Conservation (phyloP, 23 red algal genomes). For the Porphyridium purpureum region DNA sequence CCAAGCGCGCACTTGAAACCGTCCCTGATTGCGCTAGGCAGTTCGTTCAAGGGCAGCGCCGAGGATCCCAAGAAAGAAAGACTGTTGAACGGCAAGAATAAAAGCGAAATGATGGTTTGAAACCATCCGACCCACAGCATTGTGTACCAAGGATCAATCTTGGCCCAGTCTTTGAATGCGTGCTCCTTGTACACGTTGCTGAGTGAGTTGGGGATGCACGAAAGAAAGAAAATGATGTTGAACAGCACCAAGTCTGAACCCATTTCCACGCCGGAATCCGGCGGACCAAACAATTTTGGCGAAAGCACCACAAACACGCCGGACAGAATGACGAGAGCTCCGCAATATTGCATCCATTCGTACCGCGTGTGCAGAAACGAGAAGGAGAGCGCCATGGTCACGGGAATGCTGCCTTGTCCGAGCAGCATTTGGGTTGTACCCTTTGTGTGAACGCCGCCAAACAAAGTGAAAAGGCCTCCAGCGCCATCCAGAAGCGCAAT, state of each 20-base stretch:
- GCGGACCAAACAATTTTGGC: neutral
- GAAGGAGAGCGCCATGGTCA: constrained; percentile 4
- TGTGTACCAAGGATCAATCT: neutral
- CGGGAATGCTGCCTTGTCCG: constrained; percentile 5
- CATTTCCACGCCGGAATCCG: neutral
- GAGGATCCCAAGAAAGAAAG: constrained; percentile 1
- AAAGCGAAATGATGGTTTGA: constrained; percentile 2
- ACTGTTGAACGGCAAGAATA: constrained; percentile 3
- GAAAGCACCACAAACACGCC: constrained; percentile 7
- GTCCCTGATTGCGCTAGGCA: neutral
- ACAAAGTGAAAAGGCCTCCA: constrained; percentile 3
- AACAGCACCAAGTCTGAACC: constrained; percentile 6
- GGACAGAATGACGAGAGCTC: constrained; percentile 1
- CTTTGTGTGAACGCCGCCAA: constrained; percentile 7
- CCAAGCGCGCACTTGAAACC: constrained; percentile 7
- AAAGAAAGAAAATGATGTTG: constrained; percentile 5
- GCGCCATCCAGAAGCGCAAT: constrained; percentile 4
- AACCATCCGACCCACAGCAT: constrained; percentile 5
- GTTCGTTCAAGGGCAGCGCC: neutral
- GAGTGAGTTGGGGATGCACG: constrained; percentile 3
- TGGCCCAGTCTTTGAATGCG: neutral
- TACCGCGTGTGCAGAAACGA: constrained; percentile 5
- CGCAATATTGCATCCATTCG: neutral
- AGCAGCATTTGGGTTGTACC: constrained; percentile 14
- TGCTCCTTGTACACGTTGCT: constrained; percentile 9